Conservation (phyloP, 2,329 filamentous ascomycete genomes). For the Waltergamsia citrina region DNA sequence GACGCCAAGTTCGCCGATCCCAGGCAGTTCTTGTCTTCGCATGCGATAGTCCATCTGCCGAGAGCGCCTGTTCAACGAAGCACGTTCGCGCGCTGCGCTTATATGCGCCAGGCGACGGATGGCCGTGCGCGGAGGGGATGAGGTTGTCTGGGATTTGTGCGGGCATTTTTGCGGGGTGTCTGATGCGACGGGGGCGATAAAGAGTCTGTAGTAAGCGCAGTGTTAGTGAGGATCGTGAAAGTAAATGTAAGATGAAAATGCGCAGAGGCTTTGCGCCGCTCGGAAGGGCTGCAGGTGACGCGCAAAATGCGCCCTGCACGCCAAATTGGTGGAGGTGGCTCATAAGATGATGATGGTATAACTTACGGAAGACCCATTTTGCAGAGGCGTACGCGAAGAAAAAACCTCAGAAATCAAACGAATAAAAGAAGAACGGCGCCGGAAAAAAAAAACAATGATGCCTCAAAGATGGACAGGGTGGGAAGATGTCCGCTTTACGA, state of each 20-base stretch:
- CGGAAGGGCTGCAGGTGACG: slow-evolving; percentile 7
- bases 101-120: slow-evolving; percentile 25
- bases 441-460: no score
- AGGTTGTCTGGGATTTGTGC: slow-evolving; percentile 15
- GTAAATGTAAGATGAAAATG: slow-evolving; percentile 3
- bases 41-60: slow-evolving; percentile 4
- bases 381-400: no score
- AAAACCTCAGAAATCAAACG: no score
- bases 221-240: no score
- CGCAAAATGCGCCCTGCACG: slow-evolving; percentile 4
- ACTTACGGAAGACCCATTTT: slow-evolving; percentile 39
- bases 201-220: slow-evolving; percentile 26
- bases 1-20: neutral
- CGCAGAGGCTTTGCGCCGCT: no score
- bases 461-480: no score
- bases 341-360: slow-evolving; percentile 9
- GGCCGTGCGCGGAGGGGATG: slow-evolving; percentile 25
- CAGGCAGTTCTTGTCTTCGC: neutral
- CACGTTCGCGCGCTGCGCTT: slow-evolving; percentile 13
- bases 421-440: no score
- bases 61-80: neutral
- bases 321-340: neutral
- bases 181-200: slow-evolving; percentile 34
- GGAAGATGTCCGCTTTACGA: no score
- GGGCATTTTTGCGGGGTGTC: slow-evolving; percentile 25